These are phyloP conservation scores for Schizonepeta tenuifolia DNA, from an alignment of 257 asterid species.

Conservation along the genomic window DNA sequence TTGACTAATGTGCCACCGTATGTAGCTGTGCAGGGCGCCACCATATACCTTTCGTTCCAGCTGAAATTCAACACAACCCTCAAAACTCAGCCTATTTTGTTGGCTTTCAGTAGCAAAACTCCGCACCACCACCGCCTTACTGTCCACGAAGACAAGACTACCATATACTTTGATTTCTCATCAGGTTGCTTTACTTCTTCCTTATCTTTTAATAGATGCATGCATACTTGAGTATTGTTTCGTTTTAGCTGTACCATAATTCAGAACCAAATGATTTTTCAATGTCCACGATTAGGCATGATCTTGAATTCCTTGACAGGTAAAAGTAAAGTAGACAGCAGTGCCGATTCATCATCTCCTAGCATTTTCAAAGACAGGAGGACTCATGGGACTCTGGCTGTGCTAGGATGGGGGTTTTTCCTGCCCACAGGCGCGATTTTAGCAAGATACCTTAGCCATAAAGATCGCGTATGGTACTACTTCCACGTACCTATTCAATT, in stretches of 20 bases:
- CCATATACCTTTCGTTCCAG: conserved; percentile 84
- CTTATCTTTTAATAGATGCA: neutral
- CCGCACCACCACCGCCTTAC: conserved; percentile 87
- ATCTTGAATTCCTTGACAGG: conserved; percentile 39
- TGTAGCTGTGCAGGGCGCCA: conserved; percentile 61
- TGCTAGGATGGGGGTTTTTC: conserved; percentile 82
- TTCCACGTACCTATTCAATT: conserved; percentile 75
- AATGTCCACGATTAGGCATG: neutral
- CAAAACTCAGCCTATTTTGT: conserved; percentile 64
- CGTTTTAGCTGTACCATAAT: neutral
- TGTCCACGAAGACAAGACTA: conserved; percentile 74
- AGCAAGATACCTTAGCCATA: conserved; percentile 75
- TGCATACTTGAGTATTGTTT: neutral
- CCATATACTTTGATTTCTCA: conserved; percentile 68
- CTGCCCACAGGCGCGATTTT: conserved; percentile 78
- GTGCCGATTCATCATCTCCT: conserved; percentile 28
- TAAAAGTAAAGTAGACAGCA: conserved; percentile 39
- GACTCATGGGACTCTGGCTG: conserved; percentile 76
- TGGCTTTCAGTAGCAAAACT: conserved; percentile 70
- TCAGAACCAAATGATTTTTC: no score
- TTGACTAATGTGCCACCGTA: conserved; percentile 75
- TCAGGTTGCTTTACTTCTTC: conserved; percentile 49
- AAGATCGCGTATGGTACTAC: conserved; percentile 69
- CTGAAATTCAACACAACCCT: conserved; percentile 59
- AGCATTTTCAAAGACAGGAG: conserved; percentile 52